phyloP scores from a whole-genome alignment of 202 grass and related monocot species.

The Hordeum pubiflorum region DNA sequence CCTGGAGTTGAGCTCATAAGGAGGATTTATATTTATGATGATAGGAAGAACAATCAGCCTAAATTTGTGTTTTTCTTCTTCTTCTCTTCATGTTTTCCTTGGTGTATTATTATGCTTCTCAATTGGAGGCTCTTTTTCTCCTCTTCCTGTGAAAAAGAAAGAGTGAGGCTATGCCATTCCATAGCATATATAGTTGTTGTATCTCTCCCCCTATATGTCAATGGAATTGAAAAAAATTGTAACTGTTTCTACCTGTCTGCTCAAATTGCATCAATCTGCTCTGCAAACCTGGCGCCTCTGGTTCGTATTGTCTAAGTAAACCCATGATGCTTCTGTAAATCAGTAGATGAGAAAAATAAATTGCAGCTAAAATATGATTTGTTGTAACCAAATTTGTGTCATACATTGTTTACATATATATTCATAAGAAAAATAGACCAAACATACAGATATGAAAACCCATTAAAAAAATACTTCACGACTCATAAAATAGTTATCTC shows the following conservation, averaged over 20 bases:
- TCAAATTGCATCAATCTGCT: background rate
- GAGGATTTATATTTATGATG: slow-evolving; percentile 23
- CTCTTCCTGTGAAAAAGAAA: background rate
- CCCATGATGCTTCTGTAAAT: background rate
- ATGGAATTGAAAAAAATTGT: slow-evolving; percentile 1
- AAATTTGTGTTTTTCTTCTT: background rate
- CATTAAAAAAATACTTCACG: background rate
- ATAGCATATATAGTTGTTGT: slow-evolving; percentile 19
- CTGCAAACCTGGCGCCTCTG: background rate
- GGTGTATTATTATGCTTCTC: background rate
- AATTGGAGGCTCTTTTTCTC: background rate
- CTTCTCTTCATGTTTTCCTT: background rate
- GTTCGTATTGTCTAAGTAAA: background rate
- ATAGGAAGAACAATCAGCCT: slow-evolving; percentile 19
- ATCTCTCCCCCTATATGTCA: background rate
- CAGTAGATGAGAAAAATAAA: background rate
- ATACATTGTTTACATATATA: background rate
- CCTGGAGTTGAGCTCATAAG: slow-evolving; percentile 44
- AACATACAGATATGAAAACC: background rate
- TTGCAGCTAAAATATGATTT: background rate
- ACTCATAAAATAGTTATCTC: background rate
- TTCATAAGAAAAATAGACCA: background rate
- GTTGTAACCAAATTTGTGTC: background rate
- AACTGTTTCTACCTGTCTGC: background rate
- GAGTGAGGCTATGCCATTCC: slow-evolving; percentile 42